Base-by-base conservation (phyloP, 805 yeast genomes). In the Yamadazyma sp. region DNA sequence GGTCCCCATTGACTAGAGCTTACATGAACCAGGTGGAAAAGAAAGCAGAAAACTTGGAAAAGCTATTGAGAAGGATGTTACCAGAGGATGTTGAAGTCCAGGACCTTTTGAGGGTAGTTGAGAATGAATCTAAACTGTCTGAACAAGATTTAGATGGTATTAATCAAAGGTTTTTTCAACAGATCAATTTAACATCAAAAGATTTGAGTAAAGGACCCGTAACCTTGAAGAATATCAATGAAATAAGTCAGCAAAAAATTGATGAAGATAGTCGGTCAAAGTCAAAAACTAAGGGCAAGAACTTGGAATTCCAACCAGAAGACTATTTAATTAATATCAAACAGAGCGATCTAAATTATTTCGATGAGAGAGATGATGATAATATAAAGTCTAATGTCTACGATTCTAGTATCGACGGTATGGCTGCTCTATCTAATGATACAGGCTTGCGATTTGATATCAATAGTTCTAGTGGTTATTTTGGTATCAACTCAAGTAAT, bases 1-100 rank as follows among this genome's bases (percentile, higher is more conserved):
- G 95, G 36, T 80, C 93, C 2, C 95, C 95, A 0, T 60, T 86
- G 36, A 86, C 95, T 0, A 65, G 96, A 47, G 87, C 85, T 2
- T 82, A 85, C 60, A 62, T 86, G 48, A 86, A 95, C n/a, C 75
- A 74, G 33, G 86, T 86, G 14, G 95, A 86, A 56, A 72, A 65
- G 40, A 53, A 53, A 36, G 60, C 60, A 20, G 50, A 48, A 28
- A 54, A 52, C 20, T 50, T 62, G 36, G 59, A 62, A 30, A 53
- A 54, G 30, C 41, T 68, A 38, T 39, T 68, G 32, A 52, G 51
- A 26, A 60, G 48, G 27, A 51, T 68, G 36, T 41, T 67, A 32
- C 71, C 71, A 3, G 39, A 44, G 24, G 49, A 47, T 23, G 43
- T 49, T 16, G 54, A 52, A 22, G 37, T 56, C 13, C 53, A 48